Evolutionary conservation across 2,329 filamentous ascomycete species (phyloP), one percentile per base, ranked within the genome.

Genomic region (Botrytis galanthina): DNA sequence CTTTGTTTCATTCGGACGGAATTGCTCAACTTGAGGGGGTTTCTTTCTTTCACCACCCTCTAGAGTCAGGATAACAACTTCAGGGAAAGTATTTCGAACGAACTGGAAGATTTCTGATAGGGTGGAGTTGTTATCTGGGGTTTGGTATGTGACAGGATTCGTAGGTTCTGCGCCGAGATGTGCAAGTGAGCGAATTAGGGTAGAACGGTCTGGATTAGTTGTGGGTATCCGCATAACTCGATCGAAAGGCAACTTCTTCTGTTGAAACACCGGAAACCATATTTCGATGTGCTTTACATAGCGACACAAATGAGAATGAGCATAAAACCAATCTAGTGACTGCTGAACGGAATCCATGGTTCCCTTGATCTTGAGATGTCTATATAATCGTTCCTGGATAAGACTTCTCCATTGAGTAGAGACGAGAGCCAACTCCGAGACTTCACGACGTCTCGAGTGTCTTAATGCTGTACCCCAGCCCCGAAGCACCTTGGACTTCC

Each of bases 21-120:
- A 90, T 74, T 90, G 86, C 63, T 82, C 82, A 67, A 94, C 90
- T 81, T 90, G 89, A 9, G 91, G 91, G 4, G 92, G 90, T 81
- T 93, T 93, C 80, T 91, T 92, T 75, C 91, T 88, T 80, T 94
- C 91, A 6, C 92, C 92, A n/a, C 91, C 92, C 81, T 94, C 91
- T 26, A 94, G 84, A 0, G 92, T 94, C 79, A 94, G 83, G 54
- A 93, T 88, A 75, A 86, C 87, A 1, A 88, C 87, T 71, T 88
- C 85, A 0, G 89, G 87, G 69, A 81, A 89, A 18, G 86, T 85
- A 42, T 83, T 83, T 67, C 85, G 83, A 29, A 93, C 85, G 74
- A 92, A 91, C 69, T 83, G 82, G 76, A 94, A 93, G 1, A 92
- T 89, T 75, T 93, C 90, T 70, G 92, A 88, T 62, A 94, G 82